Base-by-base conservation (phyloP, 768 basidiomycete genomes). In the Ramaria sp. region DNA sequence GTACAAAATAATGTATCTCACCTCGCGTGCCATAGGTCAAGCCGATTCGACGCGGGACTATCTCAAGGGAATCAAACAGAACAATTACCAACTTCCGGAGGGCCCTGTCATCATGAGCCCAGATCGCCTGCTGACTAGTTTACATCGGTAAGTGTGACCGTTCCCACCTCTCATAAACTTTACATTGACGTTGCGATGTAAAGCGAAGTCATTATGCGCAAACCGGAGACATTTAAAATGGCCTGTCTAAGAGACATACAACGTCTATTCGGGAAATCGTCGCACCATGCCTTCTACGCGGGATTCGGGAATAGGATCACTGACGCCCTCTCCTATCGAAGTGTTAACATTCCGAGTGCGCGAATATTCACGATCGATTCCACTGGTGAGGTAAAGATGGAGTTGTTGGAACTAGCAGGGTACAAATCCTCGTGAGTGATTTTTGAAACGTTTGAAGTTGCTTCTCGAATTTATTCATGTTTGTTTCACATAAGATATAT, bases 201-300 rank as follows among this genome's bases (percentile, higher is more conserved):
- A 37, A 96, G 93, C 4, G 96, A 99, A 72, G 95, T 99, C 15
- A 95, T 99, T 65, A 89, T 98, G 87, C 86, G 94, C 38, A 97
- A 98, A 69, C 96, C 96, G 0, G 96, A 99, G 66, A 80, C 98
- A n/a, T 99, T 99, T 80, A 99, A 99, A 73, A 99, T 99, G 96
- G 93, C 95, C 1, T 97, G 94, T 71, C 72, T 98, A 58, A 80
- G 93, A 43, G 96, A 98, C 71, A 95, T 98, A 54, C 90, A 90
- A 62, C 77, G 92, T 20, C 69, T 98, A 6, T 99, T 97, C 65
- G 88, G 88, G 5, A 81, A 84, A 38, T 75, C 75, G 30, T 71
- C 75, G 33, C 75, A 79, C 61, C 86, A 81, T 61, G 87, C 93
- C 0, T 99, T 98, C 73, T 98, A 94, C 66, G 91, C 92, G 39